Conservation (phyloP, 1,139 yeast genomes). For the Zygosaccharomyces sapae region DNA sequence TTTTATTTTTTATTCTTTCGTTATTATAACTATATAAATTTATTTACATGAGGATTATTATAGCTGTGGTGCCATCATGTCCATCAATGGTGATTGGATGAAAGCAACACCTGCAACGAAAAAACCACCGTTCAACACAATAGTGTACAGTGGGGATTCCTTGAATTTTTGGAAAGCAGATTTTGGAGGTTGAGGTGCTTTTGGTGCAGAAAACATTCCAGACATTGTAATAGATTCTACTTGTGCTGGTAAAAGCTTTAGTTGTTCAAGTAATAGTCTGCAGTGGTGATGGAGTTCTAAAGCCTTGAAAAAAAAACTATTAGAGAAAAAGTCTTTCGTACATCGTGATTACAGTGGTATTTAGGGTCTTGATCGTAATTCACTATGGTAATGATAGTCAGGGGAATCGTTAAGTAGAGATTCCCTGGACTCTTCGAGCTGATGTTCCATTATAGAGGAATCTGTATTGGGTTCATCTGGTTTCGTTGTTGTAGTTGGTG, state of each 20-base stretch:
- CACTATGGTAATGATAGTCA: slow-evolving; percentile 4
- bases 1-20: background rate
- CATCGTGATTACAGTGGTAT: background rate
- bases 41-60: slow-evolving; percentile 35
- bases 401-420: slow-evolving; percentile 12
- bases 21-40: slow-evolving; percentile 3
- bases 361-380: background rate
- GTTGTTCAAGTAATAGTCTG: background rate
- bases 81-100: slow-evolving; percentile 76
- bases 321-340: background rate
- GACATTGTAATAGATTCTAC: slow-evolving; percentile 8
- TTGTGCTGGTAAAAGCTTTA: background rate
- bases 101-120: slow-evolving; percentile 70
- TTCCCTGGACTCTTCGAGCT: slow-evolving; percentile 10
- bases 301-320: background rate
- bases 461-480: background rate
- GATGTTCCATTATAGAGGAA: slow-evolving; percentile 4
- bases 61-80: slow-evolving; percentile 71
- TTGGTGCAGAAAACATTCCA: slow-evolving; percentile 30
- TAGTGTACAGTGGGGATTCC: slow-evolving; percentile 60
- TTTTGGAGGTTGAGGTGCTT: slow-evolving; percentile 32
- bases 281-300: background rate
- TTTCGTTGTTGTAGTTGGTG: too few species aligned
- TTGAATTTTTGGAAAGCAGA: slow-evolving; percentile 51
- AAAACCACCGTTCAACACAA: slow-evolving; percentile 57